phyloP scores from a whole-genome alignment of 1,139 yeast genomes.

The Schwanniomyces etchellsii region DNA sequence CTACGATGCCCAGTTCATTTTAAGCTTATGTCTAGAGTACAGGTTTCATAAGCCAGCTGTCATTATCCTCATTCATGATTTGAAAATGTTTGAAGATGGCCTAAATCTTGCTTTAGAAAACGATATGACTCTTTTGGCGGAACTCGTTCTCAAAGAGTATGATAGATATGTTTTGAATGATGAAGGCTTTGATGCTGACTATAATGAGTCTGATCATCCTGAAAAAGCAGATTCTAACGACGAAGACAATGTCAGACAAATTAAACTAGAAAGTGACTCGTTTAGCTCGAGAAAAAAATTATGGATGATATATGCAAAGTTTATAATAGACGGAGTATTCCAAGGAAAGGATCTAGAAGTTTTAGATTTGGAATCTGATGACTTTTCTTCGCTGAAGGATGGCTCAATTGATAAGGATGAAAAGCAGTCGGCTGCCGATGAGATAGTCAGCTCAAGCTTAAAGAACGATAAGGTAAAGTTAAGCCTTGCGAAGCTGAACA shows the following conservation, averaged over 20 bases:
- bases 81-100: constrained; percentile 76
- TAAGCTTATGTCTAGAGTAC: constrained; percentile 65
- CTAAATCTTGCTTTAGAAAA: constrained; percentile 64
- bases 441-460: background rate
- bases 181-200: constrained; percentile 4
- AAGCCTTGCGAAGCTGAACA: background rate
- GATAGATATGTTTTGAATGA: constrained; percentile 16
- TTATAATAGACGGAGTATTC: constrained; percentile 42
- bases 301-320: constrained; percentile 68
- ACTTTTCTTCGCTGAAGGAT: background rate
- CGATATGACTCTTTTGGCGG: constrained; percentile 55
- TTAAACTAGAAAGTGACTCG: constrained; percentile 23
- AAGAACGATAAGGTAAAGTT: background rate
- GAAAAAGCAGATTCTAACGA: background rate
- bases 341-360: constrained; percentile 20
- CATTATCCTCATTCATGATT: constrained; percentile 56
- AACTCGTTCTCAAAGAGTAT: constrained; percentile 28
- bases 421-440: background rate
- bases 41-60: constrained; percentile 62
- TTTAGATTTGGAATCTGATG: constrained; percentile 9
- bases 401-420: background rate
- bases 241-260: constrained; percentile 2
- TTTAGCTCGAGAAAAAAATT: constrained; percentile 56
- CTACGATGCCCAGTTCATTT: constrained; percentile 68
- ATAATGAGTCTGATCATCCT: too few species aligned